These are phyloP conservation scores for Podospora pseudopauciseta DNA, from an alignment of 495 filamentous ascomycete genomes.

Conservation along the genomic window DNA sequence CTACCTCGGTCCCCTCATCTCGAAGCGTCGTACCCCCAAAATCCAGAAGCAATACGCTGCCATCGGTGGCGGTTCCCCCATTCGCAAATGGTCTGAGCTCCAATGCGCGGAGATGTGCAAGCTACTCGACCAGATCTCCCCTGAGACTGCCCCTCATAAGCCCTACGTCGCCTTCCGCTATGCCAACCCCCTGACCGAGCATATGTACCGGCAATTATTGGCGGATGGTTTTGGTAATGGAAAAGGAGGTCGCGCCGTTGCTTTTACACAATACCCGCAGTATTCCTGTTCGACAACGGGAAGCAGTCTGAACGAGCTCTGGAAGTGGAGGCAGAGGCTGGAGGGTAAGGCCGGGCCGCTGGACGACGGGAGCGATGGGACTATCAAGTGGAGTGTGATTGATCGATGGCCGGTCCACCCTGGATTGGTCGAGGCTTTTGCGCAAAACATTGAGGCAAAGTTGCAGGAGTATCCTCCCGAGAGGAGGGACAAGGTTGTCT, in stretches of 20 bases:
- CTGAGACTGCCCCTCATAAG: conserved; percentile 92
- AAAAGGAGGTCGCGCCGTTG: conserved; percentile 84
- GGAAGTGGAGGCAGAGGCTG: conserved; percentile 88
- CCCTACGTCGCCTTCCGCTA: conserved; percentile 99
- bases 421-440: conserved; percentile 87
- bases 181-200: conserved; percentile 87
- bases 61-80: conserved; percentile 95
- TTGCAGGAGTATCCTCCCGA: conserved; percentile 79
- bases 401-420: conserved; percentile 93
- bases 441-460: conserved; percentile 79
- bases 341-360: conserved; percentile 63
- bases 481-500: conserved; percentile 68
- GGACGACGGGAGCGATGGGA: conserved; percentile 51
- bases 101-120: conserved; percentile 95
- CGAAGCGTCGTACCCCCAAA: conserved; percentile 83
- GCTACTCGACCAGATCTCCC: conserved; percentile 81
- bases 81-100: conserved; percentile 95
- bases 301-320: conserved; percentile 92
- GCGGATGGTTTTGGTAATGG: conserved; percentile 86
- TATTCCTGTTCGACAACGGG: conserved; percentile 99
- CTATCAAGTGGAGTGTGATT: conserved; percentile 95
- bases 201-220: conserved; percentile 77
- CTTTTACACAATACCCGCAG: conserved; percentile 98
- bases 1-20: conserved; percentile 86
- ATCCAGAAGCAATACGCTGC: conserved; percentile 92